Base-by-base conservation (phyloP, 2,329 filamentous ascomycete species). In the Hymenoscyphus albidus region DNA sequence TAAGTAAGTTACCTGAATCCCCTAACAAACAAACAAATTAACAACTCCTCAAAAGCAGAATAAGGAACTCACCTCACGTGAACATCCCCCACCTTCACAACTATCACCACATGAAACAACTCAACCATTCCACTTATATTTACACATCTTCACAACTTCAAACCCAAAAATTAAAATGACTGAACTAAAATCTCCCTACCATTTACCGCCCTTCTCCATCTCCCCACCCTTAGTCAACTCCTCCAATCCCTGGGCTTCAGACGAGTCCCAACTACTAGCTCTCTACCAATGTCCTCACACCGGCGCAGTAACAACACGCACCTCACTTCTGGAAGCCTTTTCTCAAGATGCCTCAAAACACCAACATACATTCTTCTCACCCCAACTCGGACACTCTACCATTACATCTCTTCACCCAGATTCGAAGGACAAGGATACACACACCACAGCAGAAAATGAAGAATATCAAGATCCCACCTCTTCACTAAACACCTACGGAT, bases 231-330 rank as follows among this genome's bases (percentile, higher is more conserved):
- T 94, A 6, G 79, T 93, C 68, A 93, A 93, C 77, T 90, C 89
- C 0, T 85, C 91, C 38, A 88, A 85, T 59, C 90, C 90, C 0
- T 93, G 90, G 90, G 89, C 90, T 32, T 91, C 89, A 0, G 85
- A 83, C 2, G 75, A 83, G 5, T 79, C 82, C 4, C 85, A 93
- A 68, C 82, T 93, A 3, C 75, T 78, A 48, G 76, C 77, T 1
- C 83, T 93, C 6, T 90, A 90, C 72, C 74, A 78, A 38, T 87
- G 81, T 59, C 79, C 83, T 0, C 78, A 84, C 62, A 92, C 88
- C 0, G 91, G 91, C 65, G 90, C 89, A 14, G 84, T 93, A 39
- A 93, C 91, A 1, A 91, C 87, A 2, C 82, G 91, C 13, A 94
- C 91, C 0, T 85, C 86, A 2, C 81, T 91, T 5, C 75, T 59